Base-by-base conservation (phyloP, 208 protist species). In the Crithidia thermophila region DNA sequence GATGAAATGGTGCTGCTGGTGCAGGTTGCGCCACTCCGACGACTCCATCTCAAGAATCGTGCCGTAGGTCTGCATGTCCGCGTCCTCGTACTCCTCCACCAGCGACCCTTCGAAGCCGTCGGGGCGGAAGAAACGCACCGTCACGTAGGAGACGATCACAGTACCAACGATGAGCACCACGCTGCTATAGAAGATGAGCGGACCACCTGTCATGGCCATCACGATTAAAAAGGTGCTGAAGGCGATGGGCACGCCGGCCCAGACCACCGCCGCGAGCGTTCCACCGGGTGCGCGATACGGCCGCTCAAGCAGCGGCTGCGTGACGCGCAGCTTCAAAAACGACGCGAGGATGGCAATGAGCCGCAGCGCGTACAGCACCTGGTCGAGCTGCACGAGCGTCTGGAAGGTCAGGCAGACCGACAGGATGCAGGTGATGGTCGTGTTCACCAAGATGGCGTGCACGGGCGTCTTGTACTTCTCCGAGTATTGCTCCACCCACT, bases 71-170 rank as follows among this genome's bases (percentile, higher is more conserved):
- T 88, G 78, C 62, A 86, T 84, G 50, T 93, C 90, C 14, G 87
- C 84, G 63, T 95, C 90, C 39, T 91, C 90, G 65, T 91, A 91
- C 63, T 88, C 80, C 70, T 95, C 86, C n/a, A 95, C 87, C 2
- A 95, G 72, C 47, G 77, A 70, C 20, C 90, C 90, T 42, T 93
- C 90, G 56, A 95, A 95, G 14, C 90, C 90, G 16, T 88, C 76
- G 3, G 82, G 77, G 33, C 79, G 74, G 75, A 91, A 91, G 36
- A 85, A 86, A 21, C 51, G 52, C 33, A 93, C 86, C 23, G 63
- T 56, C 28, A 91, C n/a, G 63, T 82, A 82, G n/a, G 90, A 93
- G 33, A 91, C 62, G 4, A 75, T 21, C 18, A 80, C 55, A 6
- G 84, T 90, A 37, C 87, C 90, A n/a, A 74, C 14, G 37, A 95